Conservation (phyloP, 441 rosid species). For the Populus hybrid region DNA sequence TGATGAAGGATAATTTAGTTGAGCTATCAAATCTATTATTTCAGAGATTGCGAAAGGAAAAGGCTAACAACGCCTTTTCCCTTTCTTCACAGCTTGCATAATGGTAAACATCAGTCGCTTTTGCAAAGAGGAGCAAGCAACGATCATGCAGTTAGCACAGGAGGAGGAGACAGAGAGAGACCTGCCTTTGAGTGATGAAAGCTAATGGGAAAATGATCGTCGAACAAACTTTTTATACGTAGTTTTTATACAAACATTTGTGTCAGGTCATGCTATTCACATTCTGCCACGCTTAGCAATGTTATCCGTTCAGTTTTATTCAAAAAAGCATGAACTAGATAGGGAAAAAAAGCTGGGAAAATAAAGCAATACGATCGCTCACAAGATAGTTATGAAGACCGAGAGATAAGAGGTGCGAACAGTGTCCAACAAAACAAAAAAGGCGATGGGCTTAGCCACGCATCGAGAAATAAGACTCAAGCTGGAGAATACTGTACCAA, state of each 20-base stretch:
- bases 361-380: not conserved
- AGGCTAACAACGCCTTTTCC: no score
- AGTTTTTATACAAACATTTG: not conserved
- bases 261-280: not conserved
- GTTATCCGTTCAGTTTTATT: slow-evolving; percentile 6
- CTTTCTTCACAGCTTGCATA: no score
- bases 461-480: not conserved
- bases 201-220: not conserved
- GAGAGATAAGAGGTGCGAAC: not conserved
- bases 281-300: not conserved
- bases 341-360: not conserved
- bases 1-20: no score
- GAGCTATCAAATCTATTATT: no score
- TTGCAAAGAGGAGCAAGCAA: not conserved
- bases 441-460: not conserved
- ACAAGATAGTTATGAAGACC: not conserved
- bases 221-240: no score
- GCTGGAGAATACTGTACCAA: not conserved
- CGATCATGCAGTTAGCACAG: not conserved
- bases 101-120: not conserved
- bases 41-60: not conserved
- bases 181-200: not conserved
- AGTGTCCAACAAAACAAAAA: not conserved
- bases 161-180: not conserved
- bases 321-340: not conserved